A percentile compares a stretch with the other conserved stretches of the same genome.
These are phyloP conservation scores for Fonsecaea nubica DNA, from an alignment of 2,329 filamentous ascomycete species.

Conservation along the genomic window DNA sequence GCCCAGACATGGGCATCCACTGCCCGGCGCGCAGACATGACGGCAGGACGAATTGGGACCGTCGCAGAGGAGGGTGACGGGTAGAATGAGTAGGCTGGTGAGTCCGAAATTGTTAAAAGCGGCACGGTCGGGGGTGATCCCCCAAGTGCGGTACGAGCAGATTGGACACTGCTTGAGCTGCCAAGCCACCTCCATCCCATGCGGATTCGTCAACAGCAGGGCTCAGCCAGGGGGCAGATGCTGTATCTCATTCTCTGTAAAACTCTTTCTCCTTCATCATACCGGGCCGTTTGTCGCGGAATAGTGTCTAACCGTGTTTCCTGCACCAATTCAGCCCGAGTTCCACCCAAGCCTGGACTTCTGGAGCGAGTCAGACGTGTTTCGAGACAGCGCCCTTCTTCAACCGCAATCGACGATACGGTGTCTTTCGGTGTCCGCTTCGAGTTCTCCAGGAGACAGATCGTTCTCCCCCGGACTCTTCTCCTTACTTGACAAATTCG, in stretches of 20 bases:
- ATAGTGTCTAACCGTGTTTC: not conserved
- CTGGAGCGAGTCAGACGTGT: not conserved
- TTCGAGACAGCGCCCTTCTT: not conserved
- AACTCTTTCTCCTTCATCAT: not conserved
- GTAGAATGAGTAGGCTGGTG: not conserved
- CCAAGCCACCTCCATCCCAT: conserved; percentile 16
- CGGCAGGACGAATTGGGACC: not conserved
- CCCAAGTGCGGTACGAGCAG: no score
- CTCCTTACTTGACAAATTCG: not conserved
- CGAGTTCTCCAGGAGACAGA: not conserved
- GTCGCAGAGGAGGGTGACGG: not conserved
- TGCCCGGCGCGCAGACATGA: not conserved
- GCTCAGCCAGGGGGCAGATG: conserved; percentile 13
- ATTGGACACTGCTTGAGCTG: no score
- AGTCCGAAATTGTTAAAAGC: not conserved
- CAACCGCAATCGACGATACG: not conserved
- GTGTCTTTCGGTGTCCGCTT: not conserved
- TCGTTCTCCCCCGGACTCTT: not conserved
- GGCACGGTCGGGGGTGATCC: no score
- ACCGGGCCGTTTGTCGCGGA: not conserved
- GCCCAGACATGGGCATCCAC: not conserved
- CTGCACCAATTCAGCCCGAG: not conserved
- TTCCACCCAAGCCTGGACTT: not conserved
- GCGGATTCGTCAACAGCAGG: conserved; percentile 10
- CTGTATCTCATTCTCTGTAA: not conserved